These are phyloP conservation scores for Polyplosphaeria fusca DNA, from an alignment of 495 filamentous ascomycete genomes.

Conservation along the genomic window DNA sequence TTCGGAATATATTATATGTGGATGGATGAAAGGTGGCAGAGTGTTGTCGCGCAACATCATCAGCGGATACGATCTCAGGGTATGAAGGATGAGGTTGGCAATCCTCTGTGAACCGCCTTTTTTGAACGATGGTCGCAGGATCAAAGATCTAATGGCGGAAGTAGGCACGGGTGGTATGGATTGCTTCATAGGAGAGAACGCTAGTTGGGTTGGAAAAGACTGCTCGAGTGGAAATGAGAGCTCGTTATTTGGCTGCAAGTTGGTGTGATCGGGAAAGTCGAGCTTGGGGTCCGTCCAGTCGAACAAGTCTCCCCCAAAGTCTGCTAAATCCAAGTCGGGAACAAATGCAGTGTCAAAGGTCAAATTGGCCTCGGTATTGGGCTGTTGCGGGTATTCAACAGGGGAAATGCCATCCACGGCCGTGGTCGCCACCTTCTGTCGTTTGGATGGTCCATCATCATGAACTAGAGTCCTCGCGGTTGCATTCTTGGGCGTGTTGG, in stretches of 20 bases:
- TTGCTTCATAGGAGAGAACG: too few relatives aligned
- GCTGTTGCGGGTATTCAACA: constrained; percentile 2
- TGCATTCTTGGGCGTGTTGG: constrained; percentile 18
- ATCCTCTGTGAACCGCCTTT: constrained; percentile 39
- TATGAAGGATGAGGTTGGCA: constrained; percentile 44
- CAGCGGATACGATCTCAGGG: constrained; percentile 46
- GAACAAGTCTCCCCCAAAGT: constrained; percentile 27
- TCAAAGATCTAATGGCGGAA: constrained; percentile 37
- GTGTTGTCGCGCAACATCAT: constrained; percentile 44
- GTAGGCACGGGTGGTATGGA: constrained; percentile 41
- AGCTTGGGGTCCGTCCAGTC: constrained; percentile 32
- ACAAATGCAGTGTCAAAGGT: constrained; percentile 18
- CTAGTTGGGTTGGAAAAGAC: too few relatives aligned
- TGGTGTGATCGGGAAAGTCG: constrained; percentile 32
- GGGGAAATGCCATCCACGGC: constrained; percentile 4
- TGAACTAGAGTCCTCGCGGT: too few relatives aligned
- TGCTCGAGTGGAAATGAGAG: too few relatives aligned
- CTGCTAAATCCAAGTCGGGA: constrained; percentile 28
- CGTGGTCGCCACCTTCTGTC: too few relatives aligned
- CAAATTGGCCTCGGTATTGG: constrained; percentile 6
- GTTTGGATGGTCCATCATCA: too few relatives aligned
- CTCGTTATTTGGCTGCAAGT: constrained; percentile 27
- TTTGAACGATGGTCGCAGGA: constrained; percentile 36
- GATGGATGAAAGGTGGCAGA: constrained; percentile 41
- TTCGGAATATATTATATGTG: constrained; percentile 28